Conservation (phyloP, 148 eudicot genomes). For the Rhododendron ovatum region DNA sequence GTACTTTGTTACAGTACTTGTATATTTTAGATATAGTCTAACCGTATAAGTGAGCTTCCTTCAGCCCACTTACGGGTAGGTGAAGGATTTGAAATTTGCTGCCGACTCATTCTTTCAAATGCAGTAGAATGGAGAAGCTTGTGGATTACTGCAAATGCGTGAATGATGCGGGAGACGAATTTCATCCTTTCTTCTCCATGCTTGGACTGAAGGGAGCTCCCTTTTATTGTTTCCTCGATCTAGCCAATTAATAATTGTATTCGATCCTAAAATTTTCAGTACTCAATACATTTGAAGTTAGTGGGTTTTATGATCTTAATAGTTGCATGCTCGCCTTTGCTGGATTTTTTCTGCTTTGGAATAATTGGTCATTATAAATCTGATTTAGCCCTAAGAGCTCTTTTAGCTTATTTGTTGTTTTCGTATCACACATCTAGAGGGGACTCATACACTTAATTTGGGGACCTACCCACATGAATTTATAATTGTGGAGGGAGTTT, state of each 20-base stretch:
- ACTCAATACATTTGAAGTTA: neutral
- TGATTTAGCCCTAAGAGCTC: too few relatives aligned
- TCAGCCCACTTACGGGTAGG: constrained; percentile 39
- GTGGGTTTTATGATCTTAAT: too few relatives aligned
- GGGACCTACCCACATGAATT: neutral
- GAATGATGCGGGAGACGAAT: constrained; percentile 42
- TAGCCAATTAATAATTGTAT: neutral
- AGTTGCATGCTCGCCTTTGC: too few relatives aligned
- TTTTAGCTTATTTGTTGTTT: neutral
- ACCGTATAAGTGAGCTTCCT: constrained; percentile 27
- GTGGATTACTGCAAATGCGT: constrained; percentile 25
- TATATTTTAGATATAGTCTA: neutral
- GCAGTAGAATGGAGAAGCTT: constrained; percentile 10
- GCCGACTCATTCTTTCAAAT: constrained; percentile 40
- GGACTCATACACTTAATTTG: neutral
- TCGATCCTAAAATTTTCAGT: neutral
- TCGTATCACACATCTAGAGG: neutral
- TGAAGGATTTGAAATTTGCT: constrained; percentile 25
- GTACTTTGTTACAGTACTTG: neutral
- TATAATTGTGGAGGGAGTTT: too few relatives aligned
- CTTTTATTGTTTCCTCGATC: constrained; percentile 2
- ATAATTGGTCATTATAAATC: too few relatives aligned
- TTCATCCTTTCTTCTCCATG: constrained; percentile 24
- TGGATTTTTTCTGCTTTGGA: neutral
- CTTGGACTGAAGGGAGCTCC: constrained; percentile 52